Evolutionary conservation across 805 yeast genomes (phyloP), one percentile per base, ranked within the genome.

Genomic region (Vanderwaltozyma tropicalis): DNA sequence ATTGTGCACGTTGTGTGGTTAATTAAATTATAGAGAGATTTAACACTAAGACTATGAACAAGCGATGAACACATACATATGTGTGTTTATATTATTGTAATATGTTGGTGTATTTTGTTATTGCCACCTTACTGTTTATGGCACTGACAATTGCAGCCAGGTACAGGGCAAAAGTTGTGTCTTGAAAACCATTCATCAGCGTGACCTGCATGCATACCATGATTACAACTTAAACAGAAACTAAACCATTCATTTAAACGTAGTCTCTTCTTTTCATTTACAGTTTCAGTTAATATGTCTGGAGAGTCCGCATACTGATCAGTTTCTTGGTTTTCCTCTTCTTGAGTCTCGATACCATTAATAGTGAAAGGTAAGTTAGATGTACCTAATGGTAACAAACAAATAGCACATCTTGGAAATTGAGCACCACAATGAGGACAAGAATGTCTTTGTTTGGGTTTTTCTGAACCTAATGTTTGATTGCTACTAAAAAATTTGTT

Each of bases 151-250:
- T 69, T 67, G 52, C 98, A 89, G 31, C 87, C 94, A 0, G 96
- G 96, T 3, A 89, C 95, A 0, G 98, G 96, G 52, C 98, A 89
- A 1, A 83, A 74, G 39, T 73, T 74, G 50, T 88, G 95, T 55
- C 78, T 80, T 19, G 80, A 72, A 57, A 89, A 89, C 98, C 98
- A 89, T 51, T 88, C 94, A 45, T 84, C 87, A 0, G 96, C 96
- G 57, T 89, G 98, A 4, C 82, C 87, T 0, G 95, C 87, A 62
- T 89, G 98, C 74, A 79, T 79, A 1, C 96, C 95, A 51, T 89
- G 98, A 53, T 82, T 85, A 55, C 98, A 89, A 25, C 79, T 74
- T 45, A 89, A 62, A 52, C 98, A 89, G 61, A 86, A 86, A 47
- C 92, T 84, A 47, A 89, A 87, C 95, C 95, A 86, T 44, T 81